phyloP scores from a whole-genome alignment of 352 stramenopile species.

The Phytophthora fragariaefolia region DNA sequence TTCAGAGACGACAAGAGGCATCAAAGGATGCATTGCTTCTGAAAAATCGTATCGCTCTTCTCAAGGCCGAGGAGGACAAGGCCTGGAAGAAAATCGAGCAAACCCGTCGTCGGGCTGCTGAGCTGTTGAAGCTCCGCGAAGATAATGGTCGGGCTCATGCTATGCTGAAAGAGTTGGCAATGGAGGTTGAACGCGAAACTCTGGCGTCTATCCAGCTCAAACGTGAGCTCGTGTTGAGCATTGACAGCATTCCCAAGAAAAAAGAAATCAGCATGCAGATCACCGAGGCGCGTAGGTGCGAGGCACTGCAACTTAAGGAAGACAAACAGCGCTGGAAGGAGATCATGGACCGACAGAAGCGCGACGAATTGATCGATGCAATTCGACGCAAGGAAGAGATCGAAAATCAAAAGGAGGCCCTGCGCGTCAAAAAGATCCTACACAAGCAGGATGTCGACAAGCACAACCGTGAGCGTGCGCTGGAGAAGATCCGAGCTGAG shows the following conservation, averaged over 20 bases:
- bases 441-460: conserved; percentile 81
- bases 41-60: conserved; percentile 81
- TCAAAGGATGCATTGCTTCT: conserved; percentile 78
- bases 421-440: conserved; percentile 70
- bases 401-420: conserved; percentile 66
- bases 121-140: conserved; percentile 74
- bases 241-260: conserved; percentile 84
- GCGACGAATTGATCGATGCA: conserved; percentile 66
- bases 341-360: conserved; percentile 68
- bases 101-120: conserved; percentile 69
- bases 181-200: conserved; percentile 64
- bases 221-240: conserved; percentile 77
- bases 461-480: conserved; percentile 62
- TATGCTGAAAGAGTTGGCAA: conserved; percentile 65
- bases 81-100: conserved; percentile 90
- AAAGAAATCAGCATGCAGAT: conserved; percentile 77
- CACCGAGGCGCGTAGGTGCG: conserved; percentile 63
- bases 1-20: conserved; percentile 77
- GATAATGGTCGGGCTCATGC: conserved; percentile 69
- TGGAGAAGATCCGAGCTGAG: conserved; percentile 69
- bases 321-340: conserved; percentile 85
- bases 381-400: conserved; percentile 79
- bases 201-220: conserved; percentile 77
- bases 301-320: conserved; percentile 82
- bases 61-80: conserved; percentile 84